Percentiles rank a stretch among this genome's conserved stretches.
Evolutionary conservation across 495 filamentous ascomycete genomes (phyloP).

Genomic region (Penicillium arizonense): DNA sequence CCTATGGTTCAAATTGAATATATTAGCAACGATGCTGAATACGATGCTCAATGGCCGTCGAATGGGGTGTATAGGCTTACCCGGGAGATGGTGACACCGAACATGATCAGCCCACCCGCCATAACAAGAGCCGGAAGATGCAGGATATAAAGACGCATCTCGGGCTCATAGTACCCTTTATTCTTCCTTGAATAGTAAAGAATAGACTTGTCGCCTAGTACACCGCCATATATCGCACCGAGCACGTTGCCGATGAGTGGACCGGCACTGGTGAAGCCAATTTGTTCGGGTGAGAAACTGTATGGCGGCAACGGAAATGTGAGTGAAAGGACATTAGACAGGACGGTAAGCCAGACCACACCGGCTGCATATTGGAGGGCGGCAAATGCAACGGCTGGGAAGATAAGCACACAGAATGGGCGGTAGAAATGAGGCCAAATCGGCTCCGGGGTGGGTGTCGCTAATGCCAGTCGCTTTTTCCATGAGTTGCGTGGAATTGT

Average conservation of each 20-base stretch:
- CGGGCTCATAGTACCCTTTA: constrained; percentile 42
- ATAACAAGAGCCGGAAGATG: constrained; percentile 29
- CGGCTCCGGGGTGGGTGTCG: constrained; percentile 26
- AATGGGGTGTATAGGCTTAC: constrained; percentile 15
- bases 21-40: background rate
- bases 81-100: constrained; percentile 28
- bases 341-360: constrained; percentile 36
- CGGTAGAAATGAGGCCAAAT: constrained; percentile 36
- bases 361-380: constrained; percentile 38
- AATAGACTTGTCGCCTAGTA: constrained; percentile 40
- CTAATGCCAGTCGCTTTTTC: constrained; percentile 22
- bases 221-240: constrained; percentile 36
- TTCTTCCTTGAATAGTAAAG: constrained; percentile 36
- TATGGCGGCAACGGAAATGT: constrained; percentile 42
- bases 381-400: constrained; percentile 41
- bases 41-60: too few relatives aligned
- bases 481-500: constrained; percentile 26
- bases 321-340: constrained; percentile 27
- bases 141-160: constrained; percentile 41
- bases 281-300: constrained; percentile 35
- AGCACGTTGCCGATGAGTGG: constrained; percentile 41
- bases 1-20: constrained; percentile 11
- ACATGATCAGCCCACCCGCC: constrained; percentile 36
- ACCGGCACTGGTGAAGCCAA: constrained; percentile 40
- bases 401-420: constrained; percentile 30